Evolutionary conservation across 345 rosid genomes (phyloP).

Genomic region (Sonneratia caseolaris): DNA sequence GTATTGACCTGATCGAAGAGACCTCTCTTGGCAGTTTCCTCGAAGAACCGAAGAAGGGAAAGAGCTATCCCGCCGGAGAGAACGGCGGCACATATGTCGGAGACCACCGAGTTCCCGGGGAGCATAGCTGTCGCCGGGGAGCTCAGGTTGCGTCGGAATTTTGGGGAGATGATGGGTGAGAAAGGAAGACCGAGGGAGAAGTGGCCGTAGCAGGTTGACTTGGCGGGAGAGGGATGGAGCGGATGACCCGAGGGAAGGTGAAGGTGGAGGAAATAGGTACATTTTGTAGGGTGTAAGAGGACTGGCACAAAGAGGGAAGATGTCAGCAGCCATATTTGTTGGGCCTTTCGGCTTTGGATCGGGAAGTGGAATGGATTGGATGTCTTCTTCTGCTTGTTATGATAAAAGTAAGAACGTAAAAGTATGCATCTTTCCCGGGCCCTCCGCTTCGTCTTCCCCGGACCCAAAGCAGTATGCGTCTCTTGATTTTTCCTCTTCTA

Average conservation of each 20-base stretch:
- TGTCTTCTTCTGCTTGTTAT: too few species aligned
- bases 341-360: too few species aligned
- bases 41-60: conserved; percentile 41
- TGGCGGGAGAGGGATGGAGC: not conserved
- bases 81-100: conserved; percentile 45
- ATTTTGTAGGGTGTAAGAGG: too few species aligned
- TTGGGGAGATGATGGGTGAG: not conserved
- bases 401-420: too few species aligned
- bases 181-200: not conserved
- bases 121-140: conserved; percentile 25
- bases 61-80: conserved; percentile 32
- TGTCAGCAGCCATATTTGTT: too few species aligned
- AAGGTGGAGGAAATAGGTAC: too few species aligned
- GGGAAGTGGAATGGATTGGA: too few species aligned
- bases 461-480: too few species aligned
- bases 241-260: not conserved
- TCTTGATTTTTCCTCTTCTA: too few species aligned
- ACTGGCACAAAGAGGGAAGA: too few species aligned
- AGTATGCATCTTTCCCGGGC: too few species aligned
- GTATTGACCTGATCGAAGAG: conserved; percentile 65
- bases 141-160: not conserved
- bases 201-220: not conserved
- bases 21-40: conserved; percentile 54
- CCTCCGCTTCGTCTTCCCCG: too few species aligned
- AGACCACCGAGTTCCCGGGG: conserved; percentile 35